Conservation (phyloP, 2,329 filamentous ascomycete species). For the Fragosphaeria purpurea region DNA sequence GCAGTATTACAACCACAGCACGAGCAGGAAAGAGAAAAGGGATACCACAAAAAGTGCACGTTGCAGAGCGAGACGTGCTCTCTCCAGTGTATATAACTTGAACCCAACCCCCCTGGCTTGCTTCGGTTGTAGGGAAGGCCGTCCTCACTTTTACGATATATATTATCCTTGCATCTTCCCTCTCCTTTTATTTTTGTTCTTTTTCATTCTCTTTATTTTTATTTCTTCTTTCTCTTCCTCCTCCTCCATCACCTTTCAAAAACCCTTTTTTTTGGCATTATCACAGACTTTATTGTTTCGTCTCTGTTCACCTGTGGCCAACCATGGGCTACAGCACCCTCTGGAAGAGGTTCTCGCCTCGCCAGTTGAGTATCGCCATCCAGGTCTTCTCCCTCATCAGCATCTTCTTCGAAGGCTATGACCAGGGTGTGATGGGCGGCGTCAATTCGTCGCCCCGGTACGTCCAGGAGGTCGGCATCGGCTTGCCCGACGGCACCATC, state of each 20-base stretch:
- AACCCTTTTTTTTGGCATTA: slow-evolving; percentile 14
- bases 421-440: slow-evolving; percentile 44
- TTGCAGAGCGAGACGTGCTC: too few species aligned
- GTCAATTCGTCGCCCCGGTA: slow-evolving; percentile 34
- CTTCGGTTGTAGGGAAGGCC: too few species aligned
- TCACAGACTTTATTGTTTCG: not conserved
- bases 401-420: slow-evolving; percentile 36
- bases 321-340: slow-evolving; percentile 28
- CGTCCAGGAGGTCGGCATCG: slow-evolving; percentile 34
- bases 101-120: too few species aligned
- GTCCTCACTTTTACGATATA: not conserved
- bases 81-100: too few species aligned
- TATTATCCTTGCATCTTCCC: not conserved
- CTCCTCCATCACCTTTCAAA: not conserved
- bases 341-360: slow-evolving; percentile 32
- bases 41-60: too few species aligned
- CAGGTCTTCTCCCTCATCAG: slow-evolving; percentile 21
- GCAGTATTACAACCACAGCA: too few species aligned
- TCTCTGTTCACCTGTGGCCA: slow-evolving; percentile 5
- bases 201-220: not conserved
- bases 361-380: slow-evolving; percentile 29
- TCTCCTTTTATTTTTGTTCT: not conserved
- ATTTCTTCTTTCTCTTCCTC: slow-evolving; percentile 14
- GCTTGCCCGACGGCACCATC: slow-evolving; percentile 32
- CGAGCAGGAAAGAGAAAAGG: too few species aligned